A percentile compares a stretch with the other conserved stretches of the same genome.
Conservation (phyloP, 176 grass and related monocot genomes). For the Musa acuminata region DNA sequence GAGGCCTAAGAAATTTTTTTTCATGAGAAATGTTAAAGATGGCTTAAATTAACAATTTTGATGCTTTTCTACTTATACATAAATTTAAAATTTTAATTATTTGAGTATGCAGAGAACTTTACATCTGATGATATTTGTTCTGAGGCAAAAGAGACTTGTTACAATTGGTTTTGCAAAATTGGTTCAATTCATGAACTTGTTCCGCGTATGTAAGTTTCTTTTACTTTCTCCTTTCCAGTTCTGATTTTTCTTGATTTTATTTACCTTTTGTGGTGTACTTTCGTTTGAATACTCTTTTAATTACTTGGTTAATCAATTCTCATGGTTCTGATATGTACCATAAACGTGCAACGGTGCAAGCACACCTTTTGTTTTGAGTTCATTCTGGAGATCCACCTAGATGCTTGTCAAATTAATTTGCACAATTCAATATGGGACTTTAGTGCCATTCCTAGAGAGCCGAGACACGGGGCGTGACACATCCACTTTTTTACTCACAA, state of each 20-base stretch:
- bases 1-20: neutral
- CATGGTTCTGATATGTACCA: neutral
- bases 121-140: constrained; percentile 16
- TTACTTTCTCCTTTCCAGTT: neutral
- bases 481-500: neutral
- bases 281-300: neutral
- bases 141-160: constrained; percentile 23
- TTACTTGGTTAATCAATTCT: neutral
- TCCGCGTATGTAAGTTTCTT: constrained; percentile 18
- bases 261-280: neutral
- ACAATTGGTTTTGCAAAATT: constrained; percentile 23
- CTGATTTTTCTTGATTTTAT: neutral
- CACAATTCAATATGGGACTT: neutral
- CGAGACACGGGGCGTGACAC: too few relatives aligned
- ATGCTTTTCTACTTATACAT: neutral
- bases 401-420: neutral
- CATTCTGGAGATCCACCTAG: neutral
- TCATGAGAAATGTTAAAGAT: too few relatives aligned
- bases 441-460: neutral
- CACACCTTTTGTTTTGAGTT: neutral
- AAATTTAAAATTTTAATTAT: neutral
- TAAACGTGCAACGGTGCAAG: neutral
- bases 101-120: constrained; percentile 13
- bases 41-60: neutral
- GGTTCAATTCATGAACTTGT: constrained; percentile 21